A percentile compares a stretch with the other conserved stretches of the same genome.
Evolutionary conservation across 345 rosid genomes (phyloP).

Genomic region (Eucalyptus pauciflora): DNA sequence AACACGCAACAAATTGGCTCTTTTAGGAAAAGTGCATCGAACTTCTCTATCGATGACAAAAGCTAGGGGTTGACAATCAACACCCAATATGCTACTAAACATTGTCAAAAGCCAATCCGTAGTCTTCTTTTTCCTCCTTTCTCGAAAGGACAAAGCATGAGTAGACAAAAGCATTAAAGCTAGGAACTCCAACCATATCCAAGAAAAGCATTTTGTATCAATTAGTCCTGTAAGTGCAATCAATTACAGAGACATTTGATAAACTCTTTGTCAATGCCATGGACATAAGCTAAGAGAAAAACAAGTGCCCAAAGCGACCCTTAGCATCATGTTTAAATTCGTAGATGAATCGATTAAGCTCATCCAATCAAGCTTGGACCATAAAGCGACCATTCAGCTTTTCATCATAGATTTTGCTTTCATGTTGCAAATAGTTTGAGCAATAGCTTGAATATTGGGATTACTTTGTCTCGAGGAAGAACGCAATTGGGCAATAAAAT

Average conservation of each 20-base stretch:
- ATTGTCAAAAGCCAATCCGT: neutral
- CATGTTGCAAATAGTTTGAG: neutral
- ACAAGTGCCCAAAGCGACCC: neutral
- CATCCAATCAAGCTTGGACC: neutral
- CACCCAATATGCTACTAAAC: neutral
- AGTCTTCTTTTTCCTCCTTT: neutral
- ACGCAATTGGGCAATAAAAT: neutral
- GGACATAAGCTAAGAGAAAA: neutral
- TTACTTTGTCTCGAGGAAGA: neutral
- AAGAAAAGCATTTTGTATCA: neutral
- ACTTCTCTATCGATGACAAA: neutral
- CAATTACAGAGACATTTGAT: neutral
- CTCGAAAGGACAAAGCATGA: neutral
- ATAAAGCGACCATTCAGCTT: neutral
- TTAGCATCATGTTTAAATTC: neutral
- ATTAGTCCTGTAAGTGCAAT: neutral
- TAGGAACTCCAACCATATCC: neutral
- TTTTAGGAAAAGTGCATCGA: neutral
- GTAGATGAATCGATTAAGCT: neutral
- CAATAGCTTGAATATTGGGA: neutral
- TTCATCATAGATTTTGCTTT: neutral
- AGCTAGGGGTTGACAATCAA: neutral
- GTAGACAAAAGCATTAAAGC: neutral
- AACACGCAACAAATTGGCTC: neutral
- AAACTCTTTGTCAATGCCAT: neutral